phyloP scores from a whole-genome alignment of 2,329 filamentous ascomycete species.

The Fusarium brachygibbosum region DNA sequence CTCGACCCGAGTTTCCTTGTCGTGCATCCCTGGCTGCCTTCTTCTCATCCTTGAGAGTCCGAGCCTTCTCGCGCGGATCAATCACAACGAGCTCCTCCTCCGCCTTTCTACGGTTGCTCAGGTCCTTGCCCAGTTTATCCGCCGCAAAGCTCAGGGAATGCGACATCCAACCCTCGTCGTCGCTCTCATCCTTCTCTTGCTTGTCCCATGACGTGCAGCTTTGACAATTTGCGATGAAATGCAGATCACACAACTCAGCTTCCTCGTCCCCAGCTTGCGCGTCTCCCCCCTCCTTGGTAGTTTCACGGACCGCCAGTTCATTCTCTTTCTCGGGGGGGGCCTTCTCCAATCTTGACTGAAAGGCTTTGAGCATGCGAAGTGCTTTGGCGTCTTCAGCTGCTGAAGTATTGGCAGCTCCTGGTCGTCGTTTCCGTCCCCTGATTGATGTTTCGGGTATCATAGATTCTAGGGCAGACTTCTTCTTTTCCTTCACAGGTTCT shows the following conservation, averaged over 20 bases:
- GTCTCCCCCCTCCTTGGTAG: conserved; percentile 46
- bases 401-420: conserved; percentile 65
- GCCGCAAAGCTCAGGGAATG: conserved; percentile 89
- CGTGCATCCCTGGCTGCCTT: conserved; percentile 69
- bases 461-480: conserved; percentile 76
- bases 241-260: conserved; percentile 85
- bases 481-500: conserved; percentile 66
- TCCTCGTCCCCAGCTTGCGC: conserved; percentile 69
- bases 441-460: conserved; percentile 81
- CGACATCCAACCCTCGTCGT: conserved; percentile 83
- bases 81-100: conserved; percentile 94
- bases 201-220: conserved; percentile 90
- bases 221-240: conserved; percentile 96
- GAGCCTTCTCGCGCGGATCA: conserved; percentile 87
- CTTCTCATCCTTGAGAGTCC: conserved; percentile 76
- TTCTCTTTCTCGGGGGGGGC: conserved; percentile 58
- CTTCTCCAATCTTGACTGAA: conserved; percentile 80
- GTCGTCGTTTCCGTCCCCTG: conserved; percentile 77
- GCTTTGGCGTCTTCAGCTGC: conserved; percentile 72
- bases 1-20: conserved; percentile 66
- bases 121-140: conserved; percentile 90
- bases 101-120: conserved; percentile 90
- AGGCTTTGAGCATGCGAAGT: conserved; percentile 80
- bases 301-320: conserved; percentile 20
- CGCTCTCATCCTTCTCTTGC: conserved; percentile 69